These are phyloP conservation scores for Globisporangium mamillatum DNA, from an alignment of 352 stramenopile species.

Conservation along the genomic window DNA sequence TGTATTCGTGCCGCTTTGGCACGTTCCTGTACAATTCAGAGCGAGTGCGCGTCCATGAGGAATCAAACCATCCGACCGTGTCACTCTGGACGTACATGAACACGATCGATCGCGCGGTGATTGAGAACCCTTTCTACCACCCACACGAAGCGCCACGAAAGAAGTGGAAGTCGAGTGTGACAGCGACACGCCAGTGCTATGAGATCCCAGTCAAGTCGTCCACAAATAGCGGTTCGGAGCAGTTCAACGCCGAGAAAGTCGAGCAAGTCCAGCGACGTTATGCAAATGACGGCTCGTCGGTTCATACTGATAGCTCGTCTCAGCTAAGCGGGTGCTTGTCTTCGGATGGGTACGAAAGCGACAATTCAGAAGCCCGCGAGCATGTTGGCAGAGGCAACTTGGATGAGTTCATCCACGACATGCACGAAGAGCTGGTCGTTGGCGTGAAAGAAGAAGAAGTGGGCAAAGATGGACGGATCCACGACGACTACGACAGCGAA, in stretches of 20 bases:
- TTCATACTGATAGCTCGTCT: constrained; percentile 30
- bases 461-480: constrained; percentile 2
- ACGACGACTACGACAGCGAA: constrained; percentile 23
- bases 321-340: constrained; percentile 23
- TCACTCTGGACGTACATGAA: constrained; percentile 80
- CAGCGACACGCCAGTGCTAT: constrained; percentile 55
- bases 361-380: constrained; percentile 21
- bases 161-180: constrained; percentile 55
- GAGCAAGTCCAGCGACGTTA: constrained; percentile 7
- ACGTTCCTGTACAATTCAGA: constrained; percentile 98
- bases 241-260: constrained; percentile 5
- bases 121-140: constrained; percentile 77
- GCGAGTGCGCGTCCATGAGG: constrained; percentile 50
- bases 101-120: constrained; percentile 53
- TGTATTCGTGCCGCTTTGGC: constrained; percentile 82
- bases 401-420: constrained; percentile 24
- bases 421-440: constrained; percentile 17
- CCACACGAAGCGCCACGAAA: constrained; percentile 37
- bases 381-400: constrained; percentile 25
- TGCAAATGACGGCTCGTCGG: constrained; percentile 22
- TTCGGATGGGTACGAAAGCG: constrained; percentile 27
- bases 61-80: constrained; percentile 47
- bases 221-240: constrained; percentile 1
- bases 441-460: not conserved
- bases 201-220: constrained; percentile 26